Percentiles rank a stretch among this genome's conserved stretches.
These are phyloP conservation scores for Trypanosoma vivax DNA, from an alignment of 208 protist genomes.

Conservation along the genomic window DNA sequence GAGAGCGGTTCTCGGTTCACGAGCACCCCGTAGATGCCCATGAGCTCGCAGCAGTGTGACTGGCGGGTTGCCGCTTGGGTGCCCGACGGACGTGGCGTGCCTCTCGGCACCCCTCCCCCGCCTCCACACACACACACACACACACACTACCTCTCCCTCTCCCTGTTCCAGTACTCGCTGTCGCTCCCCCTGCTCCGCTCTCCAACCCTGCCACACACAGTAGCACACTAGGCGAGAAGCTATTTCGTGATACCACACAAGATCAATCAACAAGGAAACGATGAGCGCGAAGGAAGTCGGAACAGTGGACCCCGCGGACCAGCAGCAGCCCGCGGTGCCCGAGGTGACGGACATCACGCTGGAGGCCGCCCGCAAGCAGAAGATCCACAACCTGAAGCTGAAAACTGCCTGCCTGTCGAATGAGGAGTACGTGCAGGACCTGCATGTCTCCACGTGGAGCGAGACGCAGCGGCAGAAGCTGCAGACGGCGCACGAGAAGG, in stretches of 20 bases:
- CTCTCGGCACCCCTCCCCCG: too few species aligned
- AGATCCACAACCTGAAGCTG: conserved; percentile 5
- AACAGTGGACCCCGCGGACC: background rate
- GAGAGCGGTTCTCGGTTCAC: too few species aligned
- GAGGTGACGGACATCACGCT: conserved; percentile 3
- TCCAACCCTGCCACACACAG: conserved; percentile 1
- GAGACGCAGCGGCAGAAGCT: conserved; percentile 6
- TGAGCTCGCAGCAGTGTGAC: too few species aligned
- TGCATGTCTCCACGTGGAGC: conserved; percentile 1
- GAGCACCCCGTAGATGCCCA: too few species aligned
- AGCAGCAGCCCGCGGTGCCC: background rate
- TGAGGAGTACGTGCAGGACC: conserved; percentile 4
- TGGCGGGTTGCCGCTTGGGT: too few species aligned
- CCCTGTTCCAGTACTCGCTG: too few species aligned
- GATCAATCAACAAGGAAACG: background rate
- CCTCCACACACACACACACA: too few species aligned
- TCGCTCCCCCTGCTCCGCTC: too few species aligned
- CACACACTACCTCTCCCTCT: too few species aligned
- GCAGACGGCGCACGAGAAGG: conserved; percentile 47
- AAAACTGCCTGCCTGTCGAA: conserved; percentile 2
- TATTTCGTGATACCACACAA: background rate
- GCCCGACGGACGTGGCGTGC: too few species aligned
- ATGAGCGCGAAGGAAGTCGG: conserved; percentile 2
- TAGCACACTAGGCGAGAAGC: background rate
- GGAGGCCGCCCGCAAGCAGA: conserved; percentile 6